Base-by-base conservation (phyloP, 208 protist species). In the Leishmania tropica region DNA sequence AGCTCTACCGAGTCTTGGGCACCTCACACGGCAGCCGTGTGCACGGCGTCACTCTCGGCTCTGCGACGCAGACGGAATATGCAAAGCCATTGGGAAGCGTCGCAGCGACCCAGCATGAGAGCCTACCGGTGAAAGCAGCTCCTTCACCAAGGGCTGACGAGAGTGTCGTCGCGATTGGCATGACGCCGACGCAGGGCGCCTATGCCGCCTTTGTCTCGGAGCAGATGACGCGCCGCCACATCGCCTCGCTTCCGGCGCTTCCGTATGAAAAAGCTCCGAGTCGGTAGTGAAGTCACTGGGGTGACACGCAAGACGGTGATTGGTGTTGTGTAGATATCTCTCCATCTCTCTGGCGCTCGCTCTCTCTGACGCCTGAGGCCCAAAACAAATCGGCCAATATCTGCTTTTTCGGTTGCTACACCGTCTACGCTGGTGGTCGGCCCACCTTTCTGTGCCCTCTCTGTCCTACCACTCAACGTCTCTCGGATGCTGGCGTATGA, bases 161-260 rank as follows among this genome's bases (percentile, higher is more conserved):
- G 45, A 28, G 35, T 40, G 56, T 70, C 7, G 80, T 88, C 6
- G 83, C 77, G 1, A 85, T 92, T 62, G 89, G 87, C 17, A 75
- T 94, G 85, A 94, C 93, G 19, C 76, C 81, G 3, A 90, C 93
- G 72, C 90, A 94, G 70, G 87, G 83, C 15, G 84, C 88, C 40
- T 94, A 95, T 81, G 87, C 88, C 5, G 84, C 81, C 24, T 88
- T 84, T 67, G 93, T 95, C n/a, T 85, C 89, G 35, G 73, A 83
- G 37, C 87, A 94, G 62, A 53, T 89, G 24, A 91, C 84, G 51
- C 89, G 87, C 28, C 83, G 86, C 28, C 81, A 85, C 35, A 81
- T 96, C 4, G 86, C 89, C 37, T 73, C 76, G 1, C 84, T 96
- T 24, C 90, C 90, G 11, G 78, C 89, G 28, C 81, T 96, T 17